Percentiles rank a stretch among this genome's conserved stretches.
Evolutionary conservation across 2,329 filamentous ascomycete genomes (phyloP).

Genomic region (Arthrobotrys pseudoclavata): DNA sequence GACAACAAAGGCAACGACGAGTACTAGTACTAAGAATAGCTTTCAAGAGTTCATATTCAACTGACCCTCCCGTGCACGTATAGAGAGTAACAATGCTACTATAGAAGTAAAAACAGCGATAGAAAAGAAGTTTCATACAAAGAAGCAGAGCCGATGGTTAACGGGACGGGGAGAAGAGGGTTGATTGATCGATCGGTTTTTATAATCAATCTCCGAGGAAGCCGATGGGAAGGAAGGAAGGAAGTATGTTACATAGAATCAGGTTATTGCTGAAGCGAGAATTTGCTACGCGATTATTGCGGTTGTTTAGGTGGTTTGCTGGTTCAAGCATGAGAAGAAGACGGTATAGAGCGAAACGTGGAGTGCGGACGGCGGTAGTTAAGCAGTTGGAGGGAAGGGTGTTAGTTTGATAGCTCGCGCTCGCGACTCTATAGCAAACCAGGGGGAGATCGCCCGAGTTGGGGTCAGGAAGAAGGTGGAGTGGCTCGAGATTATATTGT

Average conservation of each 20-base stretch:
- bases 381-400: background rate
- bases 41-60: background rate
- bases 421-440: conserved; percentile 29
- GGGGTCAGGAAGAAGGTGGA: background rate
- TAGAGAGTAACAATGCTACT: background rate
- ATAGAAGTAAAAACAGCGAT: background rate
- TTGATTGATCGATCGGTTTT: background rate
- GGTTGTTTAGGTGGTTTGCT: background rate
- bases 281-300: conserved; percentile 4
- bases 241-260: conserved; percentile 48
- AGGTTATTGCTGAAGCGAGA: conserved; percentile 34
- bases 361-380: background rate
- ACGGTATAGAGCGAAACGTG: background rate
- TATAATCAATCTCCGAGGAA: background rate
- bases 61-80: background rate
- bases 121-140: background rate
- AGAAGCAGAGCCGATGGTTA: background rate
- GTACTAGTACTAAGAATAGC: background rate
- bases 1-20: background rate
- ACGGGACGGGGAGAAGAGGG: too few species aligned
- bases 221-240: background rate
- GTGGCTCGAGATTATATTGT: background rate
- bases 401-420: conserved; percentile 20
- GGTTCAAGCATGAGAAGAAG: background rate
- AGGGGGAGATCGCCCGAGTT: background rate